These are phyloP conservation scores for Dalechampia spathulata DNA, from an alignment of 441 rosid species.

Conservation along the genomic window DNA sequence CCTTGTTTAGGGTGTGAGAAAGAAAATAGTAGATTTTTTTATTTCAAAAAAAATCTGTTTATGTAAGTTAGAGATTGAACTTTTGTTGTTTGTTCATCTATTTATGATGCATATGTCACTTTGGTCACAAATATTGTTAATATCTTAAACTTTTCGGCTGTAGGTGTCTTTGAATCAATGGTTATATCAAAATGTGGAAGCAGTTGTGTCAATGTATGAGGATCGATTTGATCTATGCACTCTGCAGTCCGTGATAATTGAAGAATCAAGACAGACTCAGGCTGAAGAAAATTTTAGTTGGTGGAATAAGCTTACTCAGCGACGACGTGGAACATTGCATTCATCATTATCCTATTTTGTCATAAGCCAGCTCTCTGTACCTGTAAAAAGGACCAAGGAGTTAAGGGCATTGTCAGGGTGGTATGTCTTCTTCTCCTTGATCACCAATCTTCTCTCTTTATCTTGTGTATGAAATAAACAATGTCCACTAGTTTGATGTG, in stretches of 20 bases:
- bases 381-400: conserved; percentile 86
- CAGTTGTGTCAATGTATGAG: conserved; percentile 83
- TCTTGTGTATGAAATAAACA: conserved; percentile 7
- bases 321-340: conserved; percentile 30
- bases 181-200: conserved; percentile 86
- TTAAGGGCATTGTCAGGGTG: conserved; percentile 81
- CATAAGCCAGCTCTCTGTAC: conserved; percentile 50
- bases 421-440: conserved; percentile 38
- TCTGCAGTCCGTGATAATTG: conserved; percentile 40
- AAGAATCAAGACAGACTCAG: conserved; percentile 30
- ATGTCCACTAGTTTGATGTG: background rate
- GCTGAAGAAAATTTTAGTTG: conserved; percentile 38
- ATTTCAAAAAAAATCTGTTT: background rate
- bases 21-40: background rate
- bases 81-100: background rate
- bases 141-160: conserved; percentile 1
- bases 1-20: background rate
- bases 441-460: background rate
- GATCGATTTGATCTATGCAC: conserved; percentile 75
- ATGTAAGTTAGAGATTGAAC: background rate
- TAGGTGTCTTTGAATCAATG: conserved; percentile 86
- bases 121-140: conserved; percentile 1
- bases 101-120: background rate
- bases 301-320: conserved; percentile 53
- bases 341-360: conserved; percentile 33